Base-by-base conservation (phyloP, 257 asterid species). In the Coffea eugenioides region DNA sequence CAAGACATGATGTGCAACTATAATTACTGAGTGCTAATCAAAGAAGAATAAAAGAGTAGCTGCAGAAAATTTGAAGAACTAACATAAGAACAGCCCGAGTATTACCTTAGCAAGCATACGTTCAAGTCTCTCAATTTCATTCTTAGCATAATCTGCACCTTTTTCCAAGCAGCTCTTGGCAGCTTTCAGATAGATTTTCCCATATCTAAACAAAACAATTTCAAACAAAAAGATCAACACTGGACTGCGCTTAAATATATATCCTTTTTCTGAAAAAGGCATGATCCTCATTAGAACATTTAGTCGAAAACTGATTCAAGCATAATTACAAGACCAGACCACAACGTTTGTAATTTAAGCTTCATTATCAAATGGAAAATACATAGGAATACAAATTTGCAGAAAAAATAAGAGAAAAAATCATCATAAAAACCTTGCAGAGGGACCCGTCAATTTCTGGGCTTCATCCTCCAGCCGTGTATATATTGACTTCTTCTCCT, bases 51-150 rank as follows among this genome's bases (percentile, higher is more conserved):
- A 34, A 48, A 20, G 18, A 36, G 16, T 57, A 48, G 64, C 61
- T 11, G 64, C 15, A 75, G 56, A 34, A 54, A 18, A 69, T 25
- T 16, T 51, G 41, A 80, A 49, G 36, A 71, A 70, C 69, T 31
- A 20, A 67, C 71, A 11, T 5, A 31, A 49, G 52, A 73, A 77
- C 43, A 46, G 69, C 31, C 15, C 23, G 70, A n/a, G 46, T 43
- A 65, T 45, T 91, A 95, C 99, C 99, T 95, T 95, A 80, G 94
- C 86, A 85, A 95, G 91, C 66, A 95, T 82, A 81, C 99, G 97
- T 23, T 95, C 98, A 86, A 95, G 81, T 66, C 97, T 88, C 75
- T 79, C 88, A 82, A 90, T 83, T 86, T 95, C 99, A 66, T 92
- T 93, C 89, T 86, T 91, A 77, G 97, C 88, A 74, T 92, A 93